phyloP scores from a whole-genome alignment of 208 protist species.

The Acanthamoeba polyphaga region DNA sequence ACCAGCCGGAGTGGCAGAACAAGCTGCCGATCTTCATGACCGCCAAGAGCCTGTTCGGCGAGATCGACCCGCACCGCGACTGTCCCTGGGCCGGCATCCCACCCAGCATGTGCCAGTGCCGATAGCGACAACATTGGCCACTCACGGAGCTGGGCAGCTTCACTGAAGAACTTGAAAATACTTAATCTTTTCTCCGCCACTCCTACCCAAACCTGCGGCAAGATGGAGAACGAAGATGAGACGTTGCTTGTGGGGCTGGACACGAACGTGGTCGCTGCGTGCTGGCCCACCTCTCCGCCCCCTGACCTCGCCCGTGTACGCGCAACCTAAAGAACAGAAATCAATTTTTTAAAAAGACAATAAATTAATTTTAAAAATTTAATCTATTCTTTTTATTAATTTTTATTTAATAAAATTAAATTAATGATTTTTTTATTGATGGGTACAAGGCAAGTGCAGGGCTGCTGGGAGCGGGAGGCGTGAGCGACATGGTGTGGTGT shows the following conservation, averaged over 20 bases:
- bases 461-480: background rate
- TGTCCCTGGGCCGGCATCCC: constrained; percentile 41
- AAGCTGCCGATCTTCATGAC: background rate
- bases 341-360: too few species aligned
- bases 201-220: background rate
- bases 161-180: background rate
- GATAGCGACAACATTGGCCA: too few species aligned
- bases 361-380: too few species aligned
- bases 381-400: too few species aligned
- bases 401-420: too few species aligned
- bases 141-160: too few species aligned
- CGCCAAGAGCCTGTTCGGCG: constrained; percentile 20
- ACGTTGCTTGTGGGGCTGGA: background rate
- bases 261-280: background rate
- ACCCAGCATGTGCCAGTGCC: constrained; percentile 20
- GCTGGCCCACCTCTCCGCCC: background rate
- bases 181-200: background rate
- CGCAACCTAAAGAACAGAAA: too few species aligned
- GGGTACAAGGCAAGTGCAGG: too few species aligned
- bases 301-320: background rate
- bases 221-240: background rate
- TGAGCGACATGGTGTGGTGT: background rate
- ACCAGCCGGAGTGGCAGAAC: background rate
- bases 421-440: too few species aligned
- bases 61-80: background rate